Evolutionary conservation across 495 filamentous ascomycete genomes (phyloP).

Genomic region (Daldinia vernicosa): DNA sequence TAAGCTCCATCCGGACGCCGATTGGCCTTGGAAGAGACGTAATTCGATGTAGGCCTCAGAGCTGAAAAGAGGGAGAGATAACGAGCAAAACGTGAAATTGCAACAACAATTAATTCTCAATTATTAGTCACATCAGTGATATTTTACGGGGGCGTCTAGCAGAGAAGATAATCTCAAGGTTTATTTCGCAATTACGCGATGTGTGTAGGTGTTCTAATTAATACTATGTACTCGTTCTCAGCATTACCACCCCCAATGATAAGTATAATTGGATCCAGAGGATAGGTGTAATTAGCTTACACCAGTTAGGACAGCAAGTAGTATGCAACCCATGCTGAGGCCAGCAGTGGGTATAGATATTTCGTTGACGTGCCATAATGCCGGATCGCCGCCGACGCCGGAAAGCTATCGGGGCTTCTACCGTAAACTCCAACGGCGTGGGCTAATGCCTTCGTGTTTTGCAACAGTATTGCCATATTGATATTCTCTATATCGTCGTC

Average conservation of each 20-base stretch:
- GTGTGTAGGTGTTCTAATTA: conserved; percentile 27
- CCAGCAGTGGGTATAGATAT: neutral
- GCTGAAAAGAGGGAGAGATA: neutral
- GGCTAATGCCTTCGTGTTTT: conserved; percentile 39
- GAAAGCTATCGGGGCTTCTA: conserved; percentile 16
- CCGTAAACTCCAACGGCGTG: conserved; percentile 31
- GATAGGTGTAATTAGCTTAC: neutral
- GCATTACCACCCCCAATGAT: neutral
- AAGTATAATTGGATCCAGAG: neutral
- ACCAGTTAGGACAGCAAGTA: conserved; percentile 3
- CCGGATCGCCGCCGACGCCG: neutral
- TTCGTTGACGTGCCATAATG: neutral
- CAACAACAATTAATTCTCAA: neutral
- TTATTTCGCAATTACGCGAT: conserved; percentile 2
- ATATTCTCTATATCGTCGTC: conserved; percentile 28
- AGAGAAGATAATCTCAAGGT: conserved; percentile 15
- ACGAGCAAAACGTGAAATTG: neutral
- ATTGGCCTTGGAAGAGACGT: conserved; percentile 42
- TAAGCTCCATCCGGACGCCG: conserved; percentile 65
- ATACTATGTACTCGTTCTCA: conserved; percentile 18
- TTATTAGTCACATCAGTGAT: neutral
- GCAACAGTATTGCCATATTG: conserved; percentile 23
- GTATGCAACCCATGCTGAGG: conserved; percentile 4
- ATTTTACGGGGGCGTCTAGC: neutral
- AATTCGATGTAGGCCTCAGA: conserved; percentile 34